Evolutionary conservation across 148 eudicot genomes (phyloP), one percentile per base, ranked within the genome.

Genomic region (Hydrangea macrophylla): DNA sequence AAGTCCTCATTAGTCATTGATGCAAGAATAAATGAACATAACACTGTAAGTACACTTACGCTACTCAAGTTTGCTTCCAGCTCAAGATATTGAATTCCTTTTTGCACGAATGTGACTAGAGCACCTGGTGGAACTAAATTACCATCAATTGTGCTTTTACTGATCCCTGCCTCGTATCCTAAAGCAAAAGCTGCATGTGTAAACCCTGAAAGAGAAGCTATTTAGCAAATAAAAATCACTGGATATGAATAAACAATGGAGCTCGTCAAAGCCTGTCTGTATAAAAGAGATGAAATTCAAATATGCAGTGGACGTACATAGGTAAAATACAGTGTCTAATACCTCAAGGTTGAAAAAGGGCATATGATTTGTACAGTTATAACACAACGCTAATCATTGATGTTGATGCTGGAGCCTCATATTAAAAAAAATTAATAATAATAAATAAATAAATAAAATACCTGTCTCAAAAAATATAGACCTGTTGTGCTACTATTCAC

Each of bases 101-200:
- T 88, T 55, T 88, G 92, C 37, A 88, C 80, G 76, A 75, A 85
- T 61, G 80, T 83, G 58, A 88, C 78, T 62, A 88, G 89, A 55
- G 88, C 87, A 71, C 87, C 83, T 15, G 92, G 90, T 10, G 92
- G 92, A 75, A 88, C 88, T 69, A 85, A 58, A 74, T 85, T 81
- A 5, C 87, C 92, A 74, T 88, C 89, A 45, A 88, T 79, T 10
- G 80, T 69, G 66, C 79, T 80, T 70, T 75, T 85, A 68, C 73
- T 71, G 60, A 88, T 81, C 37, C 87, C 87, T 17, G 90, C 86
- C 81, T 88, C 92, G 54, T 81, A 81, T 67, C 89, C 92, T 36
- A 88, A 73, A 60, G 83, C 68, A 76, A 85, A 88, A 26, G 92
- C 90, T 56, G 89, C 65, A 74, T 88, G 92, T n/a, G 87, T 79